A percentile compares a stretch with the other conserved stretches of the same genome.
Evolutionary conservation across 345 rosid genomes (phyloP).

Genomic region (Eucalyptus caleyi): DNA sequence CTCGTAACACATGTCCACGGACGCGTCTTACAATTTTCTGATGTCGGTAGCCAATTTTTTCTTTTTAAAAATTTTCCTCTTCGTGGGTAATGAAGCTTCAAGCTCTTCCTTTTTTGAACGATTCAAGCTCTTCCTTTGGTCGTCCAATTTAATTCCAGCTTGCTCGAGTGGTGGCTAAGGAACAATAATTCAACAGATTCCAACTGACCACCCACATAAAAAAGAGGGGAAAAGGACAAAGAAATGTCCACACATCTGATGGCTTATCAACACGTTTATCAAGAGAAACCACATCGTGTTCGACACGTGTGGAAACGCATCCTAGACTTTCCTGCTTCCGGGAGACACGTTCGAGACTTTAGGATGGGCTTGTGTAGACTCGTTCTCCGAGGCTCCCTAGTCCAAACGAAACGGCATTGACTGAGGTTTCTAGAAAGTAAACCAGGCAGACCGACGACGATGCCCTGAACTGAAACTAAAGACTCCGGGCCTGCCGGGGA

Average conservation of each 20-base stretch:
- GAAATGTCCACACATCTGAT: neutral
- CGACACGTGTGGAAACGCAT: neutral
- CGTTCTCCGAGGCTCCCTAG: neutral
- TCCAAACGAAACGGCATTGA: neutral
- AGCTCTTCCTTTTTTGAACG: no score
- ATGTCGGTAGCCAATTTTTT: neutral
- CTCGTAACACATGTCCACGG: neutral
- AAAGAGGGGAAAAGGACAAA: no score
- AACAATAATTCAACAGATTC: neutral
- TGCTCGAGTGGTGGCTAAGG: neutral
- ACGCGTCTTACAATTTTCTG: neutral
- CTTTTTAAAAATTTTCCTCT: neutral
- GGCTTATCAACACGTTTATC: neutral
- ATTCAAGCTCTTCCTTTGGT: neutral
- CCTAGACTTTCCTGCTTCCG: neutral
- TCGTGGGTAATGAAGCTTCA: neutral
- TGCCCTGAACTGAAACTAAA: neutral
- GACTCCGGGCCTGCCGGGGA: neutral
- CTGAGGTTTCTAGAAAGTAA: neutral
- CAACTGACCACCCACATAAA: neutral
- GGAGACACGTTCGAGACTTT: neutral
- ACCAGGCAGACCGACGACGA: neutral
- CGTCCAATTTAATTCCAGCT: neutral
- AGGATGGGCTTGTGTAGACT: neutral
- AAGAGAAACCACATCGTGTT: neutral